Evolutionary conservation across 164 flowering plant genomes (phyloP).

Genomic region (Cinnamomum chago): DNA sequence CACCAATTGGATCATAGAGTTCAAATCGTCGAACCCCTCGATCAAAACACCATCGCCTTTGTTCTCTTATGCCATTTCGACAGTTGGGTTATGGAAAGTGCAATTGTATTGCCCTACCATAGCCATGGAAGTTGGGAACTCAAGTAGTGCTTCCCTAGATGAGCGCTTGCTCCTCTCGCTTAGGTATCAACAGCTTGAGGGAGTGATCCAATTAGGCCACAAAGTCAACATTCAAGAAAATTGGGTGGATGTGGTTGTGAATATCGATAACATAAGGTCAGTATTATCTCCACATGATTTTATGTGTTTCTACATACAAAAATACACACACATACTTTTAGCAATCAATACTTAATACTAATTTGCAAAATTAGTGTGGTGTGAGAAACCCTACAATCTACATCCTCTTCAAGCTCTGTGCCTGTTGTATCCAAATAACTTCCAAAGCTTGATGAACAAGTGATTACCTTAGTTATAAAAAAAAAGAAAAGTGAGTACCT

Average conservation of each 20-base stretch:
- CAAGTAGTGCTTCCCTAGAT: conserved; percentile 35
- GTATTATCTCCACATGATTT: not conserved
- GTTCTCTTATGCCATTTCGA: conserved; percentile 64
- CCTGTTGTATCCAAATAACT: no score
- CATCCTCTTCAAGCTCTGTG: no score
- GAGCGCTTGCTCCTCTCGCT: conserved; percentile 63
- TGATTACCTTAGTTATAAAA: no score
- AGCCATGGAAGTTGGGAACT: conserved; percentile 60
- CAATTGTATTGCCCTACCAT: conserved; percentile 79
- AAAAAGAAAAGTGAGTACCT: no score
- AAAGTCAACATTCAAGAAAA: conserved; percentile 39
- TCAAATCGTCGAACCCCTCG: conserved; percentile 19
- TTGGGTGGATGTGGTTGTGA: conserved; percentile 59
- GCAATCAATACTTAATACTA: no score
- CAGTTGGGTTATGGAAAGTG: conserved; percentile 76
- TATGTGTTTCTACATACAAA: not conserved
- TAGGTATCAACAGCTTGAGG: conserved; percentile 74
- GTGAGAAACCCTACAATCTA: no score
- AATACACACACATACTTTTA: no score
- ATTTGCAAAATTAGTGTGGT: no score
- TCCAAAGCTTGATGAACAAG: no score
- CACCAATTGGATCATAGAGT: conserved; percentile 69
- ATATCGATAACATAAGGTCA: conserved; percentile 79
- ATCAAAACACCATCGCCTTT: conserved; percentile 50
- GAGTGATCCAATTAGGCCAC: conserved; percentile 74